These are phyloP conservation scores for Coemansia sp. DNA, from an alignment of 192 early-diverging fungal species.

Conservation along the genomic window DNA sequence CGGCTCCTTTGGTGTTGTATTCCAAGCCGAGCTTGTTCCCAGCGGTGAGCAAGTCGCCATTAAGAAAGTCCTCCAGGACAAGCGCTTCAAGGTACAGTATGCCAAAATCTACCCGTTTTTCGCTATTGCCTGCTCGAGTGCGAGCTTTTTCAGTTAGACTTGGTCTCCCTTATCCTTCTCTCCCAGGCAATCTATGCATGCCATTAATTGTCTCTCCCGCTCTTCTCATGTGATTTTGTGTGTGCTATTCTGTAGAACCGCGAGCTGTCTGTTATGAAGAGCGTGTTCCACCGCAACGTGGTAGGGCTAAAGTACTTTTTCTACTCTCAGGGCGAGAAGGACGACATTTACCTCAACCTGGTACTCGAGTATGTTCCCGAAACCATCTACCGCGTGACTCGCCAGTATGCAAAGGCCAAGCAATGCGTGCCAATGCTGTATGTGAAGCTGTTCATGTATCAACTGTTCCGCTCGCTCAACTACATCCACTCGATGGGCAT, in stretches of 20 bases:
- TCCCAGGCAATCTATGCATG: constrained; percentile 5
- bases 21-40: constrained; percentile 84
- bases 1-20: constrained; percentile 98
- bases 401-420: constrained; percentile 86
- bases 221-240: constrained; percentile 4
- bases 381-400: constrained; percentile 91
- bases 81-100: constrained; percentile 81
- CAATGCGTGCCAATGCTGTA: constrained; percentile 92
- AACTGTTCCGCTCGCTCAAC: constrained; percentile 93
- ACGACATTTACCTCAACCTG: constrained; percentile 95
- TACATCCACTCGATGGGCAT: constrained; percentile 97
- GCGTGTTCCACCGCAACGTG: constrained; percentile 91
- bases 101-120: neutral
- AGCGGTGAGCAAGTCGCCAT: constrained; percentile 86
- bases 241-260: constrained; percentile 30
- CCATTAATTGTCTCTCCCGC: neutral
- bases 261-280: constrained; percentile 70
- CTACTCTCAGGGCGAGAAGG: constrained; percentile 89
- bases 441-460: constrained; percentile 99
- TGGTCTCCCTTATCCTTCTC: neutral
- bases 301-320: constrained; percentile 89
- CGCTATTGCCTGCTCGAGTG: neutral
- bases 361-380: constrained; percentile 95
- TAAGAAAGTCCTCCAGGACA: constrained; percentile 98
- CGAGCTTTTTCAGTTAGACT: neutral